Evolutionary conservation across 768 basidiomycete species (phyloP), one percentile per base, ranked within the genome.

Genomic region (Termitomyces bulborhizus): DNA sequence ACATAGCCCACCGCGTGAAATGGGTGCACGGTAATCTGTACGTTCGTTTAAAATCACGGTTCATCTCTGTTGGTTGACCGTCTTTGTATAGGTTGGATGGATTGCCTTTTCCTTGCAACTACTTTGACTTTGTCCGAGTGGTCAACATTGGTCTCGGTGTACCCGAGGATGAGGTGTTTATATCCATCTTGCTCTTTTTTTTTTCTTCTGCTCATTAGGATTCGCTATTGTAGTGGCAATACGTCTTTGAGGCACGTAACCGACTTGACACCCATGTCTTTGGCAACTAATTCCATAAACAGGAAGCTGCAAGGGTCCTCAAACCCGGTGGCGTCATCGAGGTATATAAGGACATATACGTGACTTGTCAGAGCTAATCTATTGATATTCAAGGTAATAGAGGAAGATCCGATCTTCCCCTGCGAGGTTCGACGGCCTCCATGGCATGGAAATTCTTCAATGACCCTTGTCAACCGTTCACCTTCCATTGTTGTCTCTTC

Each of bases 21-120:
- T 90, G 88, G 88, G 74, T 84, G 0, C 81, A 83, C 53, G 85
- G 82, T 39, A 84, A 88, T 62, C 64, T 90, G 88, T 88, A 60
- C 45, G 77, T 69, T 53, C 45, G 36, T 44, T 21, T 52, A 43
- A 48, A 44, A 6, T 51, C 46, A 32, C 24, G 5, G 41, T 9
- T 26, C 56, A 39, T 54, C 41, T 57, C 18, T 47, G 50, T 15
- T 36, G 11, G 48, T 16, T 34, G 11, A 51, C 39, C 56, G 59
- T 26, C 48, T 26, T 54, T 24, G 41, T 47, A 32, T 12, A 90
- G 88, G 39, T 73, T 89, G 44, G 83, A 88, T 29, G 76, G 76
- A 15, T 66, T 89, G 21, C 86, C 86, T 0, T 89, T 88, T 60
- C 71, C 72, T 3, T 62, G 76, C 0, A 68, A 74, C 32, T 68